A percentile compares a stretch with the other conserved stretches of the same genome.
These are phyloP conservation scores for Prunella vulgaris DNA, from an alignment of 257 asterid species.

Conservation along the genomic window DNA sequence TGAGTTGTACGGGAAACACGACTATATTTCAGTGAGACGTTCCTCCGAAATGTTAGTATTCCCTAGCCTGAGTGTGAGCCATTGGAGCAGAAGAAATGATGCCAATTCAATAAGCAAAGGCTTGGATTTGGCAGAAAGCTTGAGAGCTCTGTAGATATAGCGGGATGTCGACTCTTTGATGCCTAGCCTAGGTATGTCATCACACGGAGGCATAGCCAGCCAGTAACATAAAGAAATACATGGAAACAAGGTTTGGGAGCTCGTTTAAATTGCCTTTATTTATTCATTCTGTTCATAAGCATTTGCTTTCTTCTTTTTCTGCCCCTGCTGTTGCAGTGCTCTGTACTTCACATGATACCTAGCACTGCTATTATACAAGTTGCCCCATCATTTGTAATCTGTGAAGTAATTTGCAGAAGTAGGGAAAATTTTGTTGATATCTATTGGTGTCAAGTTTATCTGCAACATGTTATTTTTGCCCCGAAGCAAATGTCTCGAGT, in stretches of 20 bases:
- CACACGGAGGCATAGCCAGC: slow-evolving; percentile 13
- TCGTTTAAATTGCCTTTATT: slow-evolving; percentile 37
- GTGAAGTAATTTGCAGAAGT: slow-evolving; percentile 10
- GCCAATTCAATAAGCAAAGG: slow-evolving; percentile 35
- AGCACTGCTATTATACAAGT: slow-evolving; percentile 18
- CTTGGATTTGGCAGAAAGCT: slow-evolving; percentile 35
- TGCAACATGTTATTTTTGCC: neutral
- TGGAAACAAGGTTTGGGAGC: slow-evolving; percentile 5
- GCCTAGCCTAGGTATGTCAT: slow-evolving; percentile 16
- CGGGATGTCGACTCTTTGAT: slow-evolving; percentile 17
- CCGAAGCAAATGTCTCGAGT: neutral
- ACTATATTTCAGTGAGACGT: slow-evolving; percentile 27
- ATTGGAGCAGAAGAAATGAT: slow-evolving; percentile 20
- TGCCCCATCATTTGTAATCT: slow-evolving; percentile 12
- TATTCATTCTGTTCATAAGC: slow-evolving; percentile 50
- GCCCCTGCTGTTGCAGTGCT: slow-evolving; percentile 19
- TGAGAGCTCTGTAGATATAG: slow-evolving; percentile 25
- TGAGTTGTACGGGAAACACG: slow-evolving; percentile 41
- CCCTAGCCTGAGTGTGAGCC: slow-evolving; percentile 10
- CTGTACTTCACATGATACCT: slow-evolving; percentile 15
- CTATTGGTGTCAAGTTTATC: neutral
- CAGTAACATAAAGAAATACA: slow-evolving; percentile 15
- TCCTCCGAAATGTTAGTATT: slow-evolving; percentile 2
- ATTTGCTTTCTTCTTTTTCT: slow-evolving; percentile 23
- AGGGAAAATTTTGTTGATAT: slow-evolving; percentile 7